A percentile compares a stretch with the other conserved stretches of the same genome.
These are phyloP conservation scores for Cokeromyces recurvatus DNA, from an alignment of 371 early-diverging fungal species.

Conservation along the genomic window DNA sequence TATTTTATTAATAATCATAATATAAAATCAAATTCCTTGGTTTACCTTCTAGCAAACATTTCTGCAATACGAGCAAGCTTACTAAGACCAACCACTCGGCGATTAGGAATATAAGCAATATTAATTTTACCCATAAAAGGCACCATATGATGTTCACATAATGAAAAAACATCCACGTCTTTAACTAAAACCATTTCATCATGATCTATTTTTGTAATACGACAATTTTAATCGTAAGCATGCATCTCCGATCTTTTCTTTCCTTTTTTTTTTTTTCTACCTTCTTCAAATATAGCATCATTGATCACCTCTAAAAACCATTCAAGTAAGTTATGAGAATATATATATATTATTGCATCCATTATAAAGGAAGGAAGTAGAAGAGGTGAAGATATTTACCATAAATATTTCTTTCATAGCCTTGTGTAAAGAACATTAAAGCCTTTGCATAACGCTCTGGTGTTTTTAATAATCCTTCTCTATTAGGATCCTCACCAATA, in stretches of 20 bases:
- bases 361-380: too few relatives aligned
- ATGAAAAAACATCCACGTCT: conserved; percentile 90
- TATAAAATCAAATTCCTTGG: not conserved
- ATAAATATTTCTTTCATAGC: conserved; percentile 85
- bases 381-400: too few relatives aligned
- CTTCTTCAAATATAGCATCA: conserved; percentile 95
- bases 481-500: conserved; percentile 93
- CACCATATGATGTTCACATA: conserved; percentile 99
- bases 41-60: conserved; percentile 81
- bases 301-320: conserved; percentile 68
- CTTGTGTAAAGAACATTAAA: conserved; percentile 94
- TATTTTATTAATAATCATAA: too few relatives aligned
- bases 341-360: too few relatives aligned
- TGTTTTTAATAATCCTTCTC: conserved; percentile 94
- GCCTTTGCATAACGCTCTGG: conserved; percentile 98
- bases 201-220: conserved; percentile 75
- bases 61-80: conserved; percentile 98
- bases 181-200: conserved; percentile 98
- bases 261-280: conserved; percentile 35
- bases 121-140: conserved; percentile 95
- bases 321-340: too few relatives aligned
- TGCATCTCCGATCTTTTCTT: too few relatives aligned
- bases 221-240: too few relatives aligned
- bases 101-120: conserved; percentile 96
- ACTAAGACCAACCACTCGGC: conserved; percentile 91